Conservation (phyloP, 257 asterid species). For the Galeopsis tetrahit region DNA sequence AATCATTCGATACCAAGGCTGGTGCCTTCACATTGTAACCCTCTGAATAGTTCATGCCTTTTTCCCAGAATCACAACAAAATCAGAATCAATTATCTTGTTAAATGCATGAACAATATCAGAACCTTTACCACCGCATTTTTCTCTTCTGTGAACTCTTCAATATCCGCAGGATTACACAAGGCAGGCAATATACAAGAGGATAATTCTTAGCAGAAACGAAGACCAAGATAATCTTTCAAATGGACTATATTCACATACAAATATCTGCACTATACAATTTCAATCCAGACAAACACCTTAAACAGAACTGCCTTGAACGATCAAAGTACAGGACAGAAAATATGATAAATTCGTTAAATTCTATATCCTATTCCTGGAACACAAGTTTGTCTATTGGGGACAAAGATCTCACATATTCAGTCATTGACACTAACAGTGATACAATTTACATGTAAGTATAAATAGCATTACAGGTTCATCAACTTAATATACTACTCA, state of each 20-base stretch:
- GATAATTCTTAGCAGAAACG: constrained; percentile 40
- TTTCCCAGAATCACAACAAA: too few relatives aligned
- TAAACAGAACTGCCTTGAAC: not conserved
- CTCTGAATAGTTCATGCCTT: too few relatives aligned
- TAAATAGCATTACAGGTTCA: not conserved
- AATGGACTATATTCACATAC: not conserved
- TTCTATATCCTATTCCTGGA: constrained; percentile 11
- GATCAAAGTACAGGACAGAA: not conserved
- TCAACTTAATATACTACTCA: too few relatives aligned
- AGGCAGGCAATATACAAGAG: too few relatives aligned
- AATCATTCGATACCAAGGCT: too few relatives aligned
- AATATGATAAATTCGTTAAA: constrained; percentile 5
- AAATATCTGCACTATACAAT: not conserved
- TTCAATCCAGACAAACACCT: not conserved
- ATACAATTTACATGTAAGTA: not conserved
- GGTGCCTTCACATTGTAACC: too few relatives aligned
- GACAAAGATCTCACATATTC: not conserved
- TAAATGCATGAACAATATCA: too few relatives aligned
- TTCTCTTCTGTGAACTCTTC: too few relatives aligned
- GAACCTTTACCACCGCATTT: too few relatives aligned
- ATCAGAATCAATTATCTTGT: too few relatives aligned
- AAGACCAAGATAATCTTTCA: not conserved
- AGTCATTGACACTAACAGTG: not conserved
- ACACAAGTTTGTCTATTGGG: not conserved
- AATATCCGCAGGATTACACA: too few relatives aligned